Percentiles rank a stretch among this genome's conserved stretches.
These are phyloP conservation scores for Alternaria gaisen DNA, from an alignment of 2,329 filamentous ascomycete species.

Conservation along the genomic window DNA sequence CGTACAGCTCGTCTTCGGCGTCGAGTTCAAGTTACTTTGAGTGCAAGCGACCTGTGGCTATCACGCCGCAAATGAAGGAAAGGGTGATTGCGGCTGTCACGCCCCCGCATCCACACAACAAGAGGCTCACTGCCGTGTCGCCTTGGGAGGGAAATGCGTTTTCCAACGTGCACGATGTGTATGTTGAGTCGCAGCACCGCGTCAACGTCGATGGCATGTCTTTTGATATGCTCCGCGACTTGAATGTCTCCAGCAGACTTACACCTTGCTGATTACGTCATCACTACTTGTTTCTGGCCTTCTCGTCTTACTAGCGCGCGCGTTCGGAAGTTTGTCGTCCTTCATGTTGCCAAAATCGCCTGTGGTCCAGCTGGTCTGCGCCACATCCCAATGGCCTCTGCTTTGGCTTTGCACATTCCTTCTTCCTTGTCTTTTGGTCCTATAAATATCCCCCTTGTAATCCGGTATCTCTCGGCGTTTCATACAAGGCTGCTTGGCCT, in stretches of 20 bases:
- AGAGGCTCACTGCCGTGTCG: constrained; percentile 42
- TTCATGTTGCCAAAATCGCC: constrained; percentile 5
- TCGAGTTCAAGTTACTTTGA: constrained; percentile 48
- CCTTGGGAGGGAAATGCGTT: constrained; percentile 45
- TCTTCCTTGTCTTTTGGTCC: constrained; percentile 21
- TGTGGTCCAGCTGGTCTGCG: constrained; percentile 40
- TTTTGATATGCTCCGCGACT: constrained; percentile 47
- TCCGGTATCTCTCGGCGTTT: constrained; percentile 13
- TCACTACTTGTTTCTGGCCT: not conserved
- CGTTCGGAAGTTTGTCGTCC: constrained; percentile 8
- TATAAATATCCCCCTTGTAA: constrained; percentile 30
- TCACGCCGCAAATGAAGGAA: constrained; percentile 36
- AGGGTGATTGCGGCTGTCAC: constrained; percentile 45
- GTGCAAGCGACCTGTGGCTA: constrained; percentile 35
- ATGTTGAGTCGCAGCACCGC: constrained; percentile 44
- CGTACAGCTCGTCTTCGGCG: constrained; percentile 33
- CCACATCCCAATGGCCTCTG: constrained; percentile 15
- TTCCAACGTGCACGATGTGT: constrained; percentile 42
- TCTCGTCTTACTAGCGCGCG: constrained; percentile 27
- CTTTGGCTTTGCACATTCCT: constrained; percentile 7
- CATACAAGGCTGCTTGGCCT: not conserved
- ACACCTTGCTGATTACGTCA: constrained; percentile 35
- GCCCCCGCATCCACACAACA: constrained; percentile 28
- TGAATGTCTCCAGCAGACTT: constrained; percentile 31
- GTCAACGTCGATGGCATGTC: constrained; percentile 48